Base-by-base conservation (phyloP, 352 stramenopile genomes). In the Phytophthora sp. region DNA sequence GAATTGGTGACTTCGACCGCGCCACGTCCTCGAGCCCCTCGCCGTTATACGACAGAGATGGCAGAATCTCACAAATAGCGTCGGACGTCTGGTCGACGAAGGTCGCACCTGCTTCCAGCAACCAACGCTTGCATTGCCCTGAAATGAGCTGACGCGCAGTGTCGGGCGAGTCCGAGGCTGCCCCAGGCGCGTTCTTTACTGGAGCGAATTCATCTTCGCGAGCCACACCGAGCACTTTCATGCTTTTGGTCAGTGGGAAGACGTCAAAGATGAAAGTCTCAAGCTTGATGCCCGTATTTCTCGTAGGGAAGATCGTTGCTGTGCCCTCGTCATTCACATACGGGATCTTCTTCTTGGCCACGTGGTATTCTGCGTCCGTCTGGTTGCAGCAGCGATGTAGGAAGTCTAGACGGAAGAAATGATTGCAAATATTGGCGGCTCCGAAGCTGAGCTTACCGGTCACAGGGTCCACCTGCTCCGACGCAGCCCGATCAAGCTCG, bases 191-290 rank as follows among this genome's bases (percentile, higher is more conserved):
- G 73, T 98, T 97, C 71, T 98, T 98, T 0, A 98, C 89, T 16
- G 90, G 85, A 39, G 85, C 76, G 68, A 98, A 98, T 64, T 99
- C 95, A 29, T 98, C 84, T 33, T 90, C 79, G 30, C 97, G 86
- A 18, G 74, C 36, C 3, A 98, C 92, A 68, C 97, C 93, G 18
- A 99, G 83, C 31, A 99, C 86, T 0, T 91, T 95, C 91, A 99
- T 98, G 16, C 72, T 82, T 38, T 86, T 74, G 7, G 95, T 97
- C 1, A 98, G 79, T 36, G 94, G 92, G 68, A 99, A 99, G 4
- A 99, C 95, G 77, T 99, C 98, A 73, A 99, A 99, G 66, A 99
- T 99, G 73, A 99, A 99, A 6, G 90, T 89, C 74, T 99, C 98
- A 16, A 99, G 76, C 76, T 99, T 99, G 76, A 99, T 93, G 20